Evolutionary conservation across 768 basidiomycete genomes (phyloP).

Genomic region (Phlegmacium glaucopus): DNA sequence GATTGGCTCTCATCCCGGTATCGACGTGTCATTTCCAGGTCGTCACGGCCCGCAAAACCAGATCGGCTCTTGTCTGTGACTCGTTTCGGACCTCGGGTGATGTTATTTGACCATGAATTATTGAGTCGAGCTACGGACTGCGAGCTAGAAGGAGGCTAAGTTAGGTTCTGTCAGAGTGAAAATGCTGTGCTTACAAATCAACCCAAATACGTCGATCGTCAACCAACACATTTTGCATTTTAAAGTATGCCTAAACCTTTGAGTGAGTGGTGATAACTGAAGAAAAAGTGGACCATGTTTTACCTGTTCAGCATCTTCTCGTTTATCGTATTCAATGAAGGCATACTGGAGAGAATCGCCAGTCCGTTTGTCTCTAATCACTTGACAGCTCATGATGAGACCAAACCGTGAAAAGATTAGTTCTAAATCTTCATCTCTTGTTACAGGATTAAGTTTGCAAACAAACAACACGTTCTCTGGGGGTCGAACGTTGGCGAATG

Average conservation of each 20-base stretch:
- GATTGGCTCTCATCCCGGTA: constrained; percentile 50
- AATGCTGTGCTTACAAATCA: constrained; percentile 70
- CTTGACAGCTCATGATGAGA: constrained; percentile 94
- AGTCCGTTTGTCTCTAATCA: constrained; percentile 93
- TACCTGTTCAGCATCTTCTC: constrained; percentile 92
- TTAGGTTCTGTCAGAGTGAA: constrained; percentile 3
- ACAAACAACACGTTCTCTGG: constrained; percentile 99
- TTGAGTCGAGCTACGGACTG: constrained; percentile 94
- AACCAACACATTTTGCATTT: constrained; percentile 99
- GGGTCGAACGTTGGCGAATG: constrained; percentile 96
- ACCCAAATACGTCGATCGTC: constrained; percentile 99
- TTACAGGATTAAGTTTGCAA: constrained; percentile 96
- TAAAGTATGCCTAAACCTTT: constrained; percentile 82
- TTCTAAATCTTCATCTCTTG: constrained; percentile 93
- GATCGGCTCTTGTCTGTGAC: constrained; percentile 32
- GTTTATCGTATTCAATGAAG: constrained; percentile 96
- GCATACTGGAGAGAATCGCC: constrained; percentile 98
- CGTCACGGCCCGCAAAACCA: constrained; percentile 66
- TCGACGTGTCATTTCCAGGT: constrained; percentile 67
- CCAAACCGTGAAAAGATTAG: constrained; percentile 97
- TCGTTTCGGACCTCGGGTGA: constrained; percentile 44
- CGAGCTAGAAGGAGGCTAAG: constrained; percentile 46
- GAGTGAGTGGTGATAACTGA: constrained; percentile 6
- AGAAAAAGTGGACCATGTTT: constrained; percentile 14
- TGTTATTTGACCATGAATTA: constrained; percentile 76